These are phyloP conservation scores for Citeromyces matritensis DNA, from an alignment of 805 yeast genomes.

Conservation along the genomic window DNA sequence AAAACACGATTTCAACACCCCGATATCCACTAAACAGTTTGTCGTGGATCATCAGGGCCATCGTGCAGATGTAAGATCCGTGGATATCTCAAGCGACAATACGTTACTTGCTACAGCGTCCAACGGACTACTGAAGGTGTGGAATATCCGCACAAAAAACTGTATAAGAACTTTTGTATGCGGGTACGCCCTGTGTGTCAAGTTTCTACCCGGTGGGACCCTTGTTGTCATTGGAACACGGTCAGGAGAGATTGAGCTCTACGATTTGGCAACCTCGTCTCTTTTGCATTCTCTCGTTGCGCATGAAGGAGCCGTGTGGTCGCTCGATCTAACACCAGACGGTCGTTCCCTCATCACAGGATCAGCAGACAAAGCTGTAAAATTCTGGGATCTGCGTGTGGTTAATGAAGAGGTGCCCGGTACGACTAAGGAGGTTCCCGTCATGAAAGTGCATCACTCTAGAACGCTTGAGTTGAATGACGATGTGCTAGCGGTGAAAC, in stretches of 20 bases:
- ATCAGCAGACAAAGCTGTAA: slow-evolving; percentile 82
- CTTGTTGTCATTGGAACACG: slow-evolving; percentile 81
- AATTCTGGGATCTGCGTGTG: slow-evolving; percentile 76
- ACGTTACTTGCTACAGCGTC: slow-evolving; percentile 79
- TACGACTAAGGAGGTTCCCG: slow-evolving; percentile 30
- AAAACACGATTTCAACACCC: slow-evolving; percentile 28
- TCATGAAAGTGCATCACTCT: slow-evolving; percentile 51
- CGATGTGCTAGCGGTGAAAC: slow-evolving; percentile 64
- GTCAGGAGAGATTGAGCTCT: slow-evolving; percentile 69
- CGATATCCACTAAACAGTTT: slow-evolving; percentile 27
- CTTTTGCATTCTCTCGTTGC: slow-evolving; percentile 58
- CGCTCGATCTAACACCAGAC: slow-evolving; percentile 73
- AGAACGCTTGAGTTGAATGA: slow-evolving; percentile 79
- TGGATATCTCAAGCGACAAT: slow-evolving; percentile 72
- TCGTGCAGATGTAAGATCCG: slow-evolving; percentile 74
- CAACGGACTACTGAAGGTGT: slow-evolving; percentile 75
- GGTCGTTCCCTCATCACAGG: slow-evolving; percentile 83
- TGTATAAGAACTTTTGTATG: slow-evolving; percentile 81
- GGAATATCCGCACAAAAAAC: slow-evolving; percentile 63
- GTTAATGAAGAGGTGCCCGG: slow-evolving; percentile 63
- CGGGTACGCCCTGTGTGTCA: slow-evolving; percentile 72
- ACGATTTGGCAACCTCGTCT: slow-evolving; percentile 75
- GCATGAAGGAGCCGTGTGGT: slow-evolving; percentile 79
- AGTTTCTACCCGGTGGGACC: slow-evolving; percentile 85
- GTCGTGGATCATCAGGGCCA: slow-evolving; percentile 73